Percentiles rank a stretch among this genome's conserved stretches.
These are phyloP conservation scores for Volvox africanus DNA, from an alignment of 139 green algal species.

Conservation along the genomic window DNA sequence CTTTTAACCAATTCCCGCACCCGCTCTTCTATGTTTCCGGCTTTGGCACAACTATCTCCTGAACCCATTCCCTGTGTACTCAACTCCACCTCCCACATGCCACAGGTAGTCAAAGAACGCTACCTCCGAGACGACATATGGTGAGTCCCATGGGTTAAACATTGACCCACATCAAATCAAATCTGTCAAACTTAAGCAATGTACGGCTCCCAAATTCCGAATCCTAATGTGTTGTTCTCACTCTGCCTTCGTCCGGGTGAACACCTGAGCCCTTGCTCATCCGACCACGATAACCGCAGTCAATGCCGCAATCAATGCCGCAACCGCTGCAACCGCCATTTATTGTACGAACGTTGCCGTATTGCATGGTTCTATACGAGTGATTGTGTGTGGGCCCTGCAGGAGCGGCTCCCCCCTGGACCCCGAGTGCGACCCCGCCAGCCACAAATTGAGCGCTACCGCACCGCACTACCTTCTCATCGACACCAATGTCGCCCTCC, in stretches of 20 bases:
- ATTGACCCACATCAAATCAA: no score
- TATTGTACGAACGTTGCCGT: constrained; percentile 80
- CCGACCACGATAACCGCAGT: no score
- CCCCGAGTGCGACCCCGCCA: constrained; percentile 68
- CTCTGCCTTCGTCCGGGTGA: no score
- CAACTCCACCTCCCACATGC: not conserved
- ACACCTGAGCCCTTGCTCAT: no score
- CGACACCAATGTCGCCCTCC: constrained; percentile 95
- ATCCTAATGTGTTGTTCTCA: no score
- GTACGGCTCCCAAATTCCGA: no score
- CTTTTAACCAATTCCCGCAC: no score
- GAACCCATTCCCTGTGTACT: no score
- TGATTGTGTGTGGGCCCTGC: not conserved
- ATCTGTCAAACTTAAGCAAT: no score
- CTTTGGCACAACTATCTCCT: no score
- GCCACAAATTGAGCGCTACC: constrained; percentile 72
- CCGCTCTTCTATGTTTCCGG: no score
- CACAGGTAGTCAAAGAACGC: constrained; percentile 77
- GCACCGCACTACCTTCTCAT: constrained; percentile 90
- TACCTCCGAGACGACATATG: constrained; percentile 98
- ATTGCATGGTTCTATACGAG: no score
- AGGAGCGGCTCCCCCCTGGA: constrained; percentile 83
- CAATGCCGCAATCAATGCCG: not conserved
- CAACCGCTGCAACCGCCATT: not conserved
- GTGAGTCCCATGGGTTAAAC: constrained; percentile 45